Base-by-base conservation (phyloP, 208 protist genomes). In the Trypanosoma cruzi region DNA sequence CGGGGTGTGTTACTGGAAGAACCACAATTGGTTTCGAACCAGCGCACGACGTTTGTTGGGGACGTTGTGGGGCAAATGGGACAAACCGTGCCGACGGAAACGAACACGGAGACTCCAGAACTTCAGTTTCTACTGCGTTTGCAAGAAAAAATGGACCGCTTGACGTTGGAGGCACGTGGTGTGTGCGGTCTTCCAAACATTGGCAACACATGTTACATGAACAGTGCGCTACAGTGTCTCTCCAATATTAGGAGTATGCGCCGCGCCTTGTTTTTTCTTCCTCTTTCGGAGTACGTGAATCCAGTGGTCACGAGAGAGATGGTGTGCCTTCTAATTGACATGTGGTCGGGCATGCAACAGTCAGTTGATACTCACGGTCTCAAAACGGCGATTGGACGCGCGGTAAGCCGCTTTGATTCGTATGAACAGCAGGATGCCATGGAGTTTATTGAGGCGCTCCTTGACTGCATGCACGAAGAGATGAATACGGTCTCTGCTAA, bases 171-270 rank as follows among this genome's bases (percentile, higher is more conserved):
- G 22, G 65, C 59, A 29, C 73, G 70, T 58, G 87, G 90, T 63
- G 72, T 90, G 36, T 92, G 90, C 61, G 93, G 93, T 8, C 69
- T 97, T 36, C 78, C 76, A 22, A 97, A 97, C 75, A 71, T 97
- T 18, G 92, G 94, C 36, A 98, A 97, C 74, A 96, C 92, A 26
- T 98, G 94, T 78, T 98, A 95, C 83, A 96, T 98, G 92, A 97
- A 96, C 73, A 86, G 91, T 42, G 90, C 89, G 1, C 75, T 98
- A 40, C 94, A 98, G 78, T 94, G 88, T 48, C 59, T 98, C 24
- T 83, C 81, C 29, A 91, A 98, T 67, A 80, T 97, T 1, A 52
- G 64, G 10, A 61, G 59, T 20, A 86, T 99, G 28, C 85, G 87
- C 0, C 79, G 78, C 11, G 81, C 78, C 44, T 80, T 98, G 37